Base-by-base conservation (phyloP, 805 yeast genomes). In the Starmera quercuum region DNA sequence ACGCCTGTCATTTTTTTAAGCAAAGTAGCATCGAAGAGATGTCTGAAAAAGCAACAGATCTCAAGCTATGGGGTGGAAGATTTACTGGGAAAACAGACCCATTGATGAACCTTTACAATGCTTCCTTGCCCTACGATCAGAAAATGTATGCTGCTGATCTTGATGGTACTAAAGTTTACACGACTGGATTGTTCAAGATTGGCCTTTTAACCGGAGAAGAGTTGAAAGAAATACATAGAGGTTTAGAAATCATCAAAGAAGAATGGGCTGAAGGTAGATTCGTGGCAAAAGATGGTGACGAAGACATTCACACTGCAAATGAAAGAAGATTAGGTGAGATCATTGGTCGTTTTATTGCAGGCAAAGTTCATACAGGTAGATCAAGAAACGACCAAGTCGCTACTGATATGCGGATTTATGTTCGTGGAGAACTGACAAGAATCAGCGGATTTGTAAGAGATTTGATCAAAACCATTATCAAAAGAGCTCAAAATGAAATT, bases 301-400 rank as follows among this genome's bases (percentile, higher is more conserved):
- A 92, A 61, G 99, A 92, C 54, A 92, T 92, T 43, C 99, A 92
- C 59, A 92, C 99, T 28, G 98, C 98, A 29, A 92, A 92, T 56
- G 99, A 92, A 66, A 83, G 99, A 65, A 74, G 98, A 53, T 68
- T 92, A 42, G 98, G 99, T 32, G 99, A 92, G 63, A 66, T 92
- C 34, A 92, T 92, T 51, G 99, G 98, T 36, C 78, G 78, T 51
- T 78, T 76, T 35, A 90, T 92, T 55, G 84, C 97, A 12, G 99
- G 99, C 26, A 92, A 92, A 53, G 97, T 92, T 20, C 99, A 92
- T 59, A 92, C 99, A n/a, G 99, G 99, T 41, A 78, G 99, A 56
- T 84, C 95, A 30, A 79, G 99, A 71, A 92, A 92, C 54, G 99
- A 92, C 59, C 99, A 92, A 66, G 97, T 88, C 33, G 98, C 96